These are phyloP conservation scores for Agaricus subrufescens DNA, from an alignment of 768 basidiomycete genomes.

Conservation along the genomic window DNA sequence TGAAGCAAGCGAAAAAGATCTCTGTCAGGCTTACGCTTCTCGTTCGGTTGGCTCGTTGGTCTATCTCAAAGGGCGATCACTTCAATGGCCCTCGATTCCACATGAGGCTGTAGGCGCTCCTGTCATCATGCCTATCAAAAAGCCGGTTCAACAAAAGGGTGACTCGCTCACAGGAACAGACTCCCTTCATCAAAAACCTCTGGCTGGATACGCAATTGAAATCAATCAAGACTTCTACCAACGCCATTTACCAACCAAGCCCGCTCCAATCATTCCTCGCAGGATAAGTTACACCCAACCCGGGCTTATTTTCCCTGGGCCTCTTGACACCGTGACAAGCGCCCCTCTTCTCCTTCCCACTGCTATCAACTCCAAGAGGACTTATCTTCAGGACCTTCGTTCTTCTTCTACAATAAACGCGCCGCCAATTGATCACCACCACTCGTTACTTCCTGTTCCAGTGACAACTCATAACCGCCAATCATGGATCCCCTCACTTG, in stretches of 20 bases:
- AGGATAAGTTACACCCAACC: background rate
- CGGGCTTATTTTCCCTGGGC: background rate
- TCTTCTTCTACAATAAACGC: background rate
- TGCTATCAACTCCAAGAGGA: background rate
- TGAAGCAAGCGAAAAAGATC: background rate
- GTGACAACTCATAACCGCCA: background rate
- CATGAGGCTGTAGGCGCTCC: background rate
- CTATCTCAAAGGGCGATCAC: background rate
- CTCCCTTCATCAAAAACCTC: background rate
- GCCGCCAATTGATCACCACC: background rate
- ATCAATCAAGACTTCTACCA: background rate
- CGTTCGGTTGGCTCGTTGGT: background rate
- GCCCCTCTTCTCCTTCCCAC: background rate
- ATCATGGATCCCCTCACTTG: background rate
- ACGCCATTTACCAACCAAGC: background rate
- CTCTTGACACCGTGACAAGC: background rate
- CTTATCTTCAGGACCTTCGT: background rate
- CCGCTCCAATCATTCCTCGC: background rate
- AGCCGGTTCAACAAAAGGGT: too few species aligned
- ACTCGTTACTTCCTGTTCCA: background rate
- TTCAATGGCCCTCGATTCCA: background rate
- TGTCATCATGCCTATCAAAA: background rate
- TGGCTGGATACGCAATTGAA: too few species aligned
- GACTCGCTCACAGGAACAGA: too few species aligned
- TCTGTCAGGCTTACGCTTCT: background rate